Evolutionary conservation across 1,284 basidiomycete genomes (phyloP).

Genomic region (Sphagnurus paluster): DNA sequence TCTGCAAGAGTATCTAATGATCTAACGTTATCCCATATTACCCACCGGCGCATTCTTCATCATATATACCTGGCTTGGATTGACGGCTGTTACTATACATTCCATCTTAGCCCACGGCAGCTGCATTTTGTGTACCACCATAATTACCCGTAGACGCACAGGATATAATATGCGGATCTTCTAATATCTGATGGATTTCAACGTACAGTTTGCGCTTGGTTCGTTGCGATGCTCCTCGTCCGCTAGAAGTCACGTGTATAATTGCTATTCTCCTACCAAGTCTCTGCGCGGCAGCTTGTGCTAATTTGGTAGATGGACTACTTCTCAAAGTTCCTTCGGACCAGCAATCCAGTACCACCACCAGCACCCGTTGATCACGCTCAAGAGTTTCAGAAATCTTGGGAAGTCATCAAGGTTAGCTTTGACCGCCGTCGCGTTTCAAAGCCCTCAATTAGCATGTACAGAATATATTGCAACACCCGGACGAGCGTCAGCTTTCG

Average conservation of each 20-base stretch:
- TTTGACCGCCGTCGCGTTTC: not conserved
- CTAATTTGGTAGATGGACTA: constrained; percentile 61
- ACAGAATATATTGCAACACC: constrained; percentile 73
- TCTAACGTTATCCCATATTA: constrained; percentile 31
- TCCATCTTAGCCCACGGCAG: constrained; percentile 18
- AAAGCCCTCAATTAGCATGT: constrained; percentile 2
- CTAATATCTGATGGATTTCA: not conserved
- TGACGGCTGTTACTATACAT: constrained; percentile 20
- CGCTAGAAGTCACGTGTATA: constrained; percentile 3
- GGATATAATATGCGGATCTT: constrained; percentile 15
- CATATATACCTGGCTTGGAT: constrained; percentile 23
- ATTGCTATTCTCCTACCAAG: not conserved
- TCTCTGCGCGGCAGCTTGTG: not conserved
- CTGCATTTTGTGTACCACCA: constrained; percentile 31
- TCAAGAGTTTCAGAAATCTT: constrained; percentile 71
- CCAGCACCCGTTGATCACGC: constrained; percentile 64
- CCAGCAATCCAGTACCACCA: constrained; percentile 46
- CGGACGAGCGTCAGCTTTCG: constrained; percentile 80
- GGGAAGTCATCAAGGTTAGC: constrained; percentile 68
- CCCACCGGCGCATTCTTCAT: constrained; percentile 21
- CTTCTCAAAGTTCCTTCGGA: constrained; percentile 77
- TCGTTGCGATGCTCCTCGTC: not conserved
- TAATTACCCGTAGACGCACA: constrained; percentile 30
- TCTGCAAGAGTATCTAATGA: constrained; percentile 78
- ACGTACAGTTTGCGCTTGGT: not conserved